Percentiles rank a stretch among this genome's conserved stretches.
Conservation (phyloP, 805 yeast species). For the Zygoascus tannicola region DNA sequence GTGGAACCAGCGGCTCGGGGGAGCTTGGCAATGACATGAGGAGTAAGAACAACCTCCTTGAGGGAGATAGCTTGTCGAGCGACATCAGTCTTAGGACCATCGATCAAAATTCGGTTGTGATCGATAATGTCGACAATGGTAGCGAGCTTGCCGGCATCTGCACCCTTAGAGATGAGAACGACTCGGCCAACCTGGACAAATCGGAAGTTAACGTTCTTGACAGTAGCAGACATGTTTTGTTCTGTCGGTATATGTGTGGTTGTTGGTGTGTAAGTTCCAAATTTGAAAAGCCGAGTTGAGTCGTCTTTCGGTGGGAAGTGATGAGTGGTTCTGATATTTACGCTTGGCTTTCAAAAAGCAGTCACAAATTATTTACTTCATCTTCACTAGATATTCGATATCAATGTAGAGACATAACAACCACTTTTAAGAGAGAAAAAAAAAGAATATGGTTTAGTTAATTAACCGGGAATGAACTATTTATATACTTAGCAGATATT, state of each 20-base stretch:
- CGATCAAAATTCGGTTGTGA: conserved; percentile 96
- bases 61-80: conserved; percentile 87
- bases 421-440: no score
- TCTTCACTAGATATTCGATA: no score
- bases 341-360: background rate
- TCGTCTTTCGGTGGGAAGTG: conserved; percentile 3
- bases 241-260: background rate
- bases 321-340: background rate
- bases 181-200: conserved; percentile 99
- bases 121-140: conserved; percentile 97
- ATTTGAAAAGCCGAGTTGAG: conserved; percentile 4
- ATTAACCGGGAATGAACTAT: no score
- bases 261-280: background rate
- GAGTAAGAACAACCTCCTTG: conserved; percentile 86
- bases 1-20: conserved; percentile 94
- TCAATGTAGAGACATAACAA: no score
- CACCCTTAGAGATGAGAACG: conserved; percentile 80
- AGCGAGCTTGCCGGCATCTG: conserved; percentile 74
- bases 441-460: no score
- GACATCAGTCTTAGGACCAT: conserved; percentile 86
- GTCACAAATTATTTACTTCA: no score
- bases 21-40: conserved; percentile 71
- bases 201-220: conserved; percentile 98
- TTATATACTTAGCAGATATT: no score
- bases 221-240: conserved; percentile 60